Evolutionary conservation across 2,329 filamentous ascomycete species (phyloP).

Genomic region (Ascochyta lentis): DNA sequence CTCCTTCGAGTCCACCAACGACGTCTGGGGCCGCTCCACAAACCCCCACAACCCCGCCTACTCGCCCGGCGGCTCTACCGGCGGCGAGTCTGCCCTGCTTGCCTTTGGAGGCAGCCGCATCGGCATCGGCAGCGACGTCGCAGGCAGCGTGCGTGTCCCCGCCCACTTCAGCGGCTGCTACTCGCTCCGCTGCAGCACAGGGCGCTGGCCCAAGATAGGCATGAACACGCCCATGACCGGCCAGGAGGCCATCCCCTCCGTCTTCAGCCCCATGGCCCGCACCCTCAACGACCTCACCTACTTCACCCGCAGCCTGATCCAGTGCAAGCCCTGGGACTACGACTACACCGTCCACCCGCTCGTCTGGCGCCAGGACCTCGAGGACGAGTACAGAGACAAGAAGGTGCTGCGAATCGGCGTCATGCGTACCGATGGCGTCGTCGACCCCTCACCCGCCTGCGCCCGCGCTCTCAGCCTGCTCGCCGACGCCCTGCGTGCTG

Average conservation of each 20-base stretch:
- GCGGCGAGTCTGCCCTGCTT: conserved; percentile 81
- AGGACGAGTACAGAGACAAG: conserved; percentile 66
- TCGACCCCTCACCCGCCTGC: conserved; percentile 87
- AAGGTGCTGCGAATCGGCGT: conserved; percentile 75
- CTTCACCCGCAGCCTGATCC: conserved; percentile 78
- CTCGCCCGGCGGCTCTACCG: conserved; percentile 87
- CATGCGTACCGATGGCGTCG: conserved; percentile 79
- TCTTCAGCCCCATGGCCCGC: conserved; percentile 91
- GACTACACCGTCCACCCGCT: conserved; percentile 86
- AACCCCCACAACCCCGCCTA: conserved; percentile 88
- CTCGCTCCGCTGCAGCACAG: conserved; percentile 83
- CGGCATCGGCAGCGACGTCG: conserved; percentile 89
- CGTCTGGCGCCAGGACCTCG: conserved; percentile 72
- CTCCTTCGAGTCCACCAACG: conserved; percentile 81
- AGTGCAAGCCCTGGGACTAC: conserved; percentile 87
- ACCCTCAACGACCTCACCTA: conserved; percentile 83
- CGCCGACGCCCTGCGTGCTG: conserved; percentile 69
- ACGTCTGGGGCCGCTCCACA: conserved; percentile 80
- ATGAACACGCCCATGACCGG: conserved; percentile 89
- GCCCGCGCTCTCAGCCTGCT: conserved; percentile 75
- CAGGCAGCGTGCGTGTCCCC: conserved; percentile 83
- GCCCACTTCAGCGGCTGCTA: conserved; percentile 93
- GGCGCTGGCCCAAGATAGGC: conserved; percentile 86
- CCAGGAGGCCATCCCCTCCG: conserved; percentile 86
- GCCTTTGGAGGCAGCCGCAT: conserved; percentile 83